Evolutionary conservation across 495 filamentous ascomycete species (phyloP).

Genomic region (Podospora pseudopauciseta): DNA sequence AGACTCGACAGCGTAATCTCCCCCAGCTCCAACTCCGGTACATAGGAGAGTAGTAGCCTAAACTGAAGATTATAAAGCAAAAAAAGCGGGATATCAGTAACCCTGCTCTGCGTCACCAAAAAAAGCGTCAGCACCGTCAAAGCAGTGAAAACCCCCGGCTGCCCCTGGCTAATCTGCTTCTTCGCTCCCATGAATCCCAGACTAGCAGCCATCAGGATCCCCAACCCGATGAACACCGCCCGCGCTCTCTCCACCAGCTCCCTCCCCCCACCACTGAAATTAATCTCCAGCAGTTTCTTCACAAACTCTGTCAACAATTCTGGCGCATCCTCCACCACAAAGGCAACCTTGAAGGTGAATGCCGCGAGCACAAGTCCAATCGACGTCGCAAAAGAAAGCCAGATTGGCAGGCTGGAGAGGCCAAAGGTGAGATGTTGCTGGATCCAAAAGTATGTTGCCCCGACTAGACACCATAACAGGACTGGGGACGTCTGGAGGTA

Average conservation of each 20-base stretch:
- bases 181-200: constrained; percentile 23
- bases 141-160: constrained; percentile 41
- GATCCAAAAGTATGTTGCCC: constrained; percentile 59
- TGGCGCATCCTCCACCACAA: constrained; percentile 77
- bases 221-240: constrained; percentile 53
- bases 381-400: constrained; percentile 23
- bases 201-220: constrained; percentile 37
- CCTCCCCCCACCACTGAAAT: constrained; percentile 27
- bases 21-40: constrained; percentile 38
- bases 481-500: constrained; percentile 59
- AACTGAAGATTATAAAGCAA: constrained; percentile 63
- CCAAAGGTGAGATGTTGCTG: constrained; percentile 34
- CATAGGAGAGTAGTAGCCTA: constrained; percentile 44
- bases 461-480: constrained; percentile 72
- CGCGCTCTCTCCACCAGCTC: constrained; percentile 46
- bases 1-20: constrained; percentile 62
- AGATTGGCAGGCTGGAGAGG: constrained; percentile 33
- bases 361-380: constrained; percentile 52
- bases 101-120: constrained; percentile 79
- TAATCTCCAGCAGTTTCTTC: constrained; percentile 37
- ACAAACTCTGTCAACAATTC: constrained; percentile 65
- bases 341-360: constrained; percentile 78
- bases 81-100: constrained; percentile 79
- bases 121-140: constrained; percentile 73
- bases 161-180: constrained; percentile 22